Base-by-base conservation (phyloP, 1,139 yeast species). In the Sugiyamaella grinbergsii region DNA sequence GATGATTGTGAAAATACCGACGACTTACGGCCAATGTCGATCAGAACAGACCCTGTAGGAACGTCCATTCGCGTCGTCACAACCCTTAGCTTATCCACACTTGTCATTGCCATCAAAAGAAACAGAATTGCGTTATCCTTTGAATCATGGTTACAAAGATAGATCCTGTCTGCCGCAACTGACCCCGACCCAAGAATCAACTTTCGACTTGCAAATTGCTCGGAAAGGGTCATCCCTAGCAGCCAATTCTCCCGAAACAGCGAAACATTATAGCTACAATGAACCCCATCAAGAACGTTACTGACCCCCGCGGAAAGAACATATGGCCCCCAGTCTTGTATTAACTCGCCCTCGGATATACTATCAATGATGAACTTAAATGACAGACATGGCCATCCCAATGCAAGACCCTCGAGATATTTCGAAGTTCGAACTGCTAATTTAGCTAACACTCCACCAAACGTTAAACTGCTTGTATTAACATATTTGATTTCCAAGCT, bases 311-410 rank as follows among this genome's bases (percentile, higher is more conserved):
- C 82, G 1, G 95, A 85, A 37, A 90, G 69, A 2, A 85, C 62
- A 64, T 83, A 90, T 23, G 74, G 69, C 13, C 64, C 70, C 82
- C 91, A 81, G 23, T 66, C 58, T 7, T 53, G 58, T 22, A 64
- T 44, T 19, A 59, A 59, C 8, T 61, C 56, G 2, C 71, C 62
- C 13, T 67, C 64, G 2, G 59, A 57, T 11, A 47, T 13, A 29
- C 45, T 31, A 55, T 83, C 85, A n/a, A 69, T 66, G 7, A 91
- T 72, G 58, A 78, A 90, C 11, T 71, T 66, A 54, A 78, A 77
- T 2, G 88, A 81, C 28, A 91, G 62, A 16, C 89, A 78, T 1
- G 98, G 98, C 95, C 96, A 89, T 1, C 95, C 94, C 39, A 90
- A 66, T 0, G 95, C 89, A n/a, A 90, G 69, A 0, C 87, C 82